Percentiles rank a stretch among this genome's conserved stretches.
These are phyloP conservation scores for Mucor plumbeus DNA, from an alignment of 371 early-diverging fungal species.

Conservation along the genomic window DNA sequence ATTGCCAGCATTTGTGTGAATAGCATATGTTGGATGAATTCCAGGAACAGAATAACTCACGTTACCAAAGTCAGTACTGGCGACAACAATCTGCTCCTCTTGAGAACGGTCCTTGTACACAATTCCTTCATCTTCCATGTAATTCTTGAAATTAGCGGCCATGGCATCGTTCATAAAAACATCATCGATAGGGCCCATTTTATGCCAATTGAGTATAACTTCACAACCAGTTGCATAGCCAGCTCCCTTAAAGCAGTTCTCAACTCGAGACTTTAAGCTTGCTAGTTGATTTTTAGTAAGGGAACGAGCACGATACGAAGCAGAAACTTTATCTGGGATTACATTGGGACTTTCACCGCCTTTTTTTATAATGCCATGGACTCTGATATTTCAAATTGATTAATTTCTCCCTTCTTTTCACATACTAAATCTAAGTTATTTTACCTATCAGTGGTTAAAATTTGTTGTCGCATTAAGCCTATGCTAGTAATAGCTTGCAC, in stretches of 20 bases:
- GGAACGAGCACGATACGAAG: slow-evolving; percentile 61
- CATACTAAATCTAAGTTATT: background rate
- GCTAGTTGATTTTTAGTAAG: slow-evolving; percentile 49
- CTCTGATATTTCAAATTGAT: slow-evolving; percentile 30
- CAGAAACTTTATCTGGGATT: slow-evolving; percentile 65
- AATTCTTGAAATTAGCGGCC: slow-evolving; percentile 53
- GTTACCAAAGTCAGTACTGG: slow-evolving; percentile 81
- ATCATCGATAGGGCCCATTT: slow-evolving; percentile 42
- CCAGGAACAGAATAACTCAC: slow-evolving; percentile 46
- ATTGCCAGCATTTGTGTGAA: slow-evolving; percentile 26
- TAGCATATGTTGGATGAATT: slow-evolving; percentile 24
- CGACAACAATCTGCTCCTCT: slow-evolving; percentile 47
- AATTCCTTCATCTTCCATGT: slow-evolving; percentile 55
- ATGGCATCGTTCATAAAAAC: slow-evolving; percentile 62
- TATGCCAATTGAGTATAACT: slow-evolving; percentile 54
- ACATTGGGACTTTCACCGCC: slow-evolving; percentile 68
- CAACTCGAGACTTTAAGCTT: slow-evolving; percentile 52
- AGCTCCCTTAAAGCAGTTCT: slow-evolving; percentile 66
- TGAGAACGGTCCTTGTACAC: slow-evolving; percentile 35
- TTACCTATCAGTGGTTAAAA: slow-evolving; percentile 55
- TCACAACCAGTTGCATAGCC: slow-evolving; percentile 73
- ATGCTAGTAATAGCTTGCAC: slow-evolving; percentile 63
- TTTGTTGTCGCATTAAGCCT: slow-evolving; percentile 75
- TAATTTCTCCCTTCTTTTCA: background rate
- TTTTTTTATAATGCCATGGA: slow-evolving; percentile 76